A percentile compares a stretch with the other conserved stretches of the same genome.
phyloP scores from a whole-genome alignment of 306 rosid species.

The Trifolium subterraneum region DNA sequence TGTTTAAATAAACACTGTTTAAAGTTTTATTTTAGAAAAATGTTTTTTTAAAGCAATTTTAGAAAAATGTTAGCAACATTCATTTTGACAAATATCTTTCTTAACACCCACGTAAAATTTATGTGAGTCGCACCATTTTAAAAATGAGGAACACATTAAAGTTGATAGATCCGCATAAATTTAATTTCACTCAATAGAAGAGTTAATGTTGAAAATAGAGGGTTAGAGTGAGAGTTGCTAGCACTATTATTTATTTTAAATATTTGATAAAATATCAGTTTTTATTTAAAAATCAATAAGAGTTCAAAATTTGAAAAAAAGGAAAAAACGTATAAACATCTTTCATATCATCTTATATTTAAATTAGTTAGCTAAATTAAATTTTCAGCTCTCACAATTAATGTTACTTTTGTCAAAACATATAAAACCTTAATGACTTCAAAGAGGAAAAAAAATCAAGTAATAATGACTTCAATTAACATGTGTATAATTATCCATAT shows the following conservation, averaged over 20 bases:
- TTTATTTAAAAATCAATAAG: neutral
- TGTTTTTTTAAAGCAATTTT: neutral
- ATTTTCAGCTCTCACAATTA: too few species aligned
- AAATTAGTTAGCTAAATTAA: too few species aligned
- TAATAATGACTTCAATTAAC: slow-evolving; percentile 7
- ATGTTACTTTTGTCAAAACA: neutral
- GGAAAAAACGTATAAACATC: neutral
- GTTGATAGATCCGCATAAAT: neutral
- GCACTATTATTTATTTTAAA: neutral
- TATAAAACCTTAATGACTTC: neutral
- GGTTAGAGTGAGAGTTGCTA: neutral
- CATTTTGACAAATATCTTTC: neutral
- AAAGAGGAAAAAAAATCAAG: neutral
- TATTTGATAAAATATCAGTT: too few species aligned
- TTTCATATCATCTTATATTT: too few species aligned
- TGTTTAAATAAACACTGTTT: neutral
- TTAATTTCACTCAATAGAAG: neutral
- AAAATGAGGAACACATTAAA: neutral
- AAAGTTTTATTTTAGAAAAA: neutral
- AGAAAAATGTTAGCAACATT: neutral
- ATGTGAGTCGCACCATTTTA: neutral
- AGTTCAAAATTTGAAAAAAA: neutral
- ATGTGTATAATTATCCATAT: neutral
- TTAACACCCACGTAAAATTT: neutral
- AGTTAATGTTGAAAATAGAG: too few species aligned